Base-by-base conservation (phyloP, 805 yeast genomes). In the Zygosaccharomyces bisporus region DNA sequence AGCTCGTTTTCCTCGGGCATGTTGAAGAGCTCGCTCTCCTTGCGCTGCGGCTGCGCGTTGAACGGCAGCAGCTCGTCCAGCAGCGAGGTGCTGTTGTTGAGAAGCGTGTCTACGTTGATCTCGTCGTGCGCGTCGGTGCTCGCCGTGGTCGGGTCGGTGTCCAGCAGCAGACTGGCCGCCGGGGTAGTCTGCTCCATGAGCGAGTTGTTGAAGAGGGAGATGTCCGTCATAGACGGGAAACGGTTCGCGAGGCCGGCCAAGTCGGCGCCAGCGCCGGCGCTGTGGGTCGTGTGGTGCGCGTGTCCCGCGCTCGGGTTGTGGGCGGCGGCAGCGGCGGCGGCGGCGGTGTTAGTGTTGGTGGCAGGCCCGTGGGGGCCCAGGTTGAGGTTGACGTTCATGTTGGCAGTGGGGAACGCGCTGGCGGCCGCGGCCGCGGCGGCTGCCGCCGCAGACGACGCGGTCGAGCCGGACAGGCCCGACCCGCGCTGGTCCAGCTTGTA, bases 151-250 rank as follows among this genome's bases (percentile, higher is more conserved):
- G 40, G 40, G 20, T 37, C 40, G 6, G 33, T 37, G 21, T 37
- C 40, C 16, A 37, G 40, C 30, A 37, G 40, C 21, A 37, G 21
- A 25, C 32, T 37, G 16, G 44, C 18, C 4, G 40, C 40, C 14
- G 50, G 45, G 8, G 44, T 41, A 12, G 46, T 36, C n/a, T 47
- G 47, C 17, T 47, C 50, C 35, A 43, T 20, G 23, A 49, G 37
- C 19, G 50, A 46, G 39, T 44, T 47, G 47, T 50, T 45, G 47
- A 50, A 47, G 19, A 50, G 35, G 10, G 51, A 43, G 6, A 47
- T 41, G 29, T 50, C 51, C 9, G 45, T 36, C 49, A 50, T 47
- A 5, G 50, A 43, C 5, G 51, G 23, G 13, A 41, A 30, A 10
- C 34, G 29, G 4, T 18, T 32, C 14, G 4, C 16, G 31, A 27